Evolutionary conservation across 2,329 filamentous ascomycete genomes (phyloP), one percentile per base, ranked within the genome.

Genomic region (Pochonia chlamydosporia): DNA sequence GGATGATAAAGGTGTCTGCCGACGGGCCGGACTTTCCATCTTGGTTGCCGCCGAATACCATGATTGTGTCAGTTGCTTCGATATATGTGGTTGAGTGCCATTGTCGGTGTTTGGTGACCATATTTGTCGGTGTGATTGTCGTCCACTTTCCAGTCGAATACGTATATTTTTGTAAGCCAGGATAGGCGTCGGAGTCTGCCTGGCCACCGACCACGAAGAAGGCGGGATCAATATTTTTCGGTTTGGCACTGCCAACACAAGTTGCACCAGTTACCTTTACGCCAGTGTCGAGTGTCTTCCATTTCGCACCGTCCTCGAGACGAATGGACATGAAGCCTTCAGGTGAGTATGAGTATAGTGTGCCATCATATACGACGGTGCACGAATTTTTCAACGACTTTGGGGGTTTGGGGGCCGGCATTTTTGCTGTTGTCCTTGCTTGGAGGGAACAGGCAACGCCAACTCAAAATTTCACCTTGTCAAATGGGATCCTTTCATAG

Each of bases 171-270:
- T 96, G 91, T 44, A 97, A 65, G 10, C 92, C 92, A 9, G 79
- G 69, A 61, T 93, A 95, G 42, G 71, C 68, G 1, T 69, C 61
- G 14, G 74, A 68, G 49, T 62, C 63, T 23, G 63, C 71, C 36
- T 74, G 78, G 42, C 92, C 92, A 56, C 92, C 92, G 31, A 97
- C 81, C 40, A 96, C 76, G 61, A 85, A 96, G 25, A 96, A 74
- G 23, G 78, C 85, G 4, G 84, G 75, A 44, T 78, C 68, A 35
- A 73, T 69, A 16, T 74, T 62, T 52, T 86, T 75, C 18, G 75
- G 75, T 20, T 84, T 75, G 21, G 75, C 78, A 31, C 82, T 83
- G 47, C 82, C 83, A 20, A 95, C 85, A 66, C 92, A 97, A 6
- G 81, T 81, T 35, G 79, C 88, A 40, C 87, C 88, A 2, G 79